Conservation (phyloP, 2,329 filamentous ascomycete species). For the Colletotrichum incanum region DNA sequence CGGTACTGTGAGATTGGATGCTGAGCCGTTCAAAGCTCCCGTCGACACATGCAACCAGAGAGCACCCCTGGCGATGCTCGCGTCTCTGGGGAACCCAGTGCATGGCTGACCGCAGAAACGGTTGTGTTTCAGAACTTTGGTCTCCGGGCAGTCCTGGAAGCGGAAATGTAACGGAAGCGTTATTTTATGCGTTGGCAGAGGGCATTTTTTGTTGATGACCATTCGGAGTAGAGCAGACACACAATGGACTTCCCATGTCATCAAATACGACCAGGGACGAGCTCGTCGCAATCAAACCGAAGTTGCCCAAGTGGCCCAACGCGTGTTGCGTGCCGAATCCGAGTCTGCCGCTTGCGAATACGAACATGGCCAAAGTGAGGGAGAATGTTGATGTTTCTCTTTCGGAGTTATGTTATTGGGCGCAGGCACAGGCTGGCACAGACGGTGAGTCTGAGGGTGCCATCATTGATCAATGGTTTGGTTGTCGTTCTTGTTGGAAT, state of each 20-base stretch:
- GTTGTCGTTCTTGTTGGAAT: constrained; percentile 9
- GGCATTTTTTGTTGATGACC: background rate
- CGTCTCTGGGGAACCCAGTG: constrained; percentile 26
- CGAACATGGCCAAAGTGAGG: constrained; percentile 9
- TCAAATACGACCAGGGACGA: constrained; percentile 5
- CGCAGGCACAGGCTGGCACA: background rate
- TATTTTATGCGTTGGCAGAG: constrained; percentile 13
- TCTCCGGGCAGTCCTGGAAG: constrained; percentile 26
- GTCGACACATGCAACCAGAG: constrained; percentile 26
- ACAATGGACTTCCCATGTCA: background rate
- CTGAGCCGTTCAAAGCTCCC: constrained; percentile 22
- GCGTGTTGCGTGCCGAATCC: background rate
- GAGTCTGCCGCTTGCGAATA: constrained; percentile 8
- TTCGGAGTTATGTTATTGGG: background rate
- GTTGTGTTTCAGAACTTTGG: constrained; percentile 32
- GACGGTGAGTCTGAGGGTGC: background rate
- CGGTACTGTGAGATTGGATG: constrained; percentile 23
- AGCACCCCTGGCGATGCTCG: constrained; percentile 15
- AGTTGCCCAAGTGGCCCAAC: background rate
- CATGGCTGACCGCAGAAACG: constrained; percentile 31
- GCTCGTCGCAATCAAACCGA: background rate
- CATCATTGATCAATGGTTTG: constrained; percentile 6
- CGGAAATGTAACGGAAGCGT: constrained; percentile 10
- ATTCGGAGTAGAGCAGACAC: background rate
- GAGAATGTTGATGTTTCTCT: constrained; percentile 8